Conservation (phyloP, 345 rosid genomes). For the Eucalyptus viminalis region DNA sequence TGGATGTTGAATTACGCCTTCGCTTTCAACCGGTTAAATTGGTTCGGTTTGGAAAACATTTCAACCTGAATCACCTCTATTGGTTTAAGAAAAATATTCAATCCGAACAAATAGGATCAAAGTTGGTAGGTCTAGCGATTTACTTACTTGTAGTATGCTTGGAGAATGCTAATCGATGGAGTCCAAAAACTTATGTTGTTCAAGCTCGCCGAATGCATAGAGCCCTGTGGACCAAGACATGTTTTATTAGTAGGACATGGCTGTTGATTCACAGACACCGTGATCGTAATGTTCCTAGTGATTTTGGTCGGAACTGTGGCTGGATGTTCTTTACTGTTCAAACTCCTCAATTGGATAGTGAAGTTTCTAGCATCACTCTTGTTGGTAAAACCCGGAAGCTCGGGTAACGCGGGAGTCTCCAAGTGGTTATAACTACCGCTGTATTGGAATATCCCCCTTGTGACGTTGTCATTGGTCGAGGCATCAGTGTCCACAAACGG, state of each 20-base stretch:
- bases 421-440: neutral
- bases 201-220: neutral
- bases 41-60: neutral
- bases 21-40: neutral
- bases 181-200: neutral
- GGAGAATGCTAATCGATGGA: neutral
- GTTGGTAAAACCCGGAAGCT: neutral
- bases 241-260: neutral
- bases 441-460: neutral
- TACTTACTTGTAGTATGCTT: neutral
- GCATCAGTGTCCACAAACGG: neutral
- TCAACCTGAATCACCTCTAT: neutral
- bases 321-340: neutral
- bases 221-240: neutral
- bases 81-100: neutral
- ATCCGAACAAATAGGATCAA: neutral
- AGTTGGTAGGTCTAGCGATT: neutral
- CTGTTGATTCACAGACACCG: neutral
- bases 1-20: neutral
- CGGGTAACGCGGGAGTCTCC: neutral
- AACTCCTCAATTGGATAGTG: neutral
- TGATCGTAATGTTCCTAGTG: neutral
- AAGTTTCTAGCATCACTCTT: neutral
- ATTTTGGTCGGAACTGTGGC: neutral
- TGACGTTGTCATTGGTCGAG: neutral